Evolutionary conservation across 495 filamentous ascomycete species (phyloP).

Genomic region (Daldinia bambusicola): DNA sequence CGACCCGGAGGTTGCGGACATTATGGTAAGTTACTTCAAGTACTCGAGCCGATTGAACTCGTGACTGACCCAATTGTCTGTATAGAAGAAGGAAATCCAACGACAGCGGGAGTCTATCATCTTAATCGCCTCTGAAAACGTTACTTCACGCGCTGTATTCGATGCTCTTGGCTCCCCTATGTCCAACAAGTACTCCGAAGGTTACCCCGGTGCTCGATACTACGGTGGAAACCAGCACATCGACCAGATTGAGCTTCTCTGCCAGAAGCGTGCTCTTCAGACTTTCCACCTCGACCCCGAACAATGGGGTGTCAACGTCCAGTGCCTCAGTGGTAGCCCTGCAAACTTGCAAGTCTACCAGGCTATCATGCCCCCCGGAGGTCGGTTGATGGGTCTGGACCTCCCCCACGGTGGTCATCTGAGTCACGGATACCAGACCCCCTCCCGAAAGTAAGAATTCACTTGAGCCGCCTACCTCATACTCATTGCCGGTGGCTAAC

Average conservation of each 20-base stretch:
- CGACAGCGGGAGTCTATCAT: slow-evolving; percentile 98
- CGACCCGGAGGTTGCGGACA: slow-evolving; percentile 90
- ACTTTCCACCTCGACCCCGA: slow-evolving; percentile 86
- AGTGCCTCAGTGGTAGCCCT: slow-evolving; percentile 89
- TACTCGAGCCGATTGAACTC: background rate
- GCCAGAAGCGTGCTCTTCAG: slow-evolving; percentile 93
- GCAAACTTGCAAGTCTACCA: slow-evolving; percentile 99
- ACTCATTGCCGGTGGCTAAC: slow-evolving; percentile 21
- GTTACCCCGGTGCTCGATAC: slow-evolving; percentile 97
- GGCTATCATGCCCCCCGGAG: slow-evolving; percentile 96
- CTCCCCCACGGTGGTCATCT: slow-evolving; percentile 98
- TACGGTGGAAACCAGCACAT: slow-evolving; percentile 99
- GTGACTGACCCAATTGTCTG: slow-evolving; percentile 25
- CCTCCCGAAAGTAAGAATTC: slow-evolving; percentile 79
- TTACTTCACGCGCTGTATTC: slow-evolving; percentile 88
- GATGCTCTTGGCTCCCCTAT: slow-evolving; percentile 90
- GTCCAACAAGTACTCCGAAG: slow-evolving; percentile 99
- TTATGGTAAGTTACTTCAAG: slow-evolving; percentile 76
- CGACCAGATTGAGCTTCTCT: slow-evolving; percentile 92
- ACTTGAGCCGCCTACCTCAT: slow-evolving; percentile 3
- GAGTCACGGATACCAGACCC: slow-evolving; percentile 97
- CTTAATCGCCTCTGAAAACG: slow-evolving; percentile 94
- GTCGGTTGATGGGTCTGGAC: slow-evolving; percentile 96
- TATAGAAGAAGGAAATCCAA: slow-evolving; percentile 90
- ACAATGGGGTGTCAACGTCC: slow-evolving; percentile 99